Conservation (phyloP, 2,329 filamentous ascomycete genomes). For the Aureobasidium sp. region DNA sequence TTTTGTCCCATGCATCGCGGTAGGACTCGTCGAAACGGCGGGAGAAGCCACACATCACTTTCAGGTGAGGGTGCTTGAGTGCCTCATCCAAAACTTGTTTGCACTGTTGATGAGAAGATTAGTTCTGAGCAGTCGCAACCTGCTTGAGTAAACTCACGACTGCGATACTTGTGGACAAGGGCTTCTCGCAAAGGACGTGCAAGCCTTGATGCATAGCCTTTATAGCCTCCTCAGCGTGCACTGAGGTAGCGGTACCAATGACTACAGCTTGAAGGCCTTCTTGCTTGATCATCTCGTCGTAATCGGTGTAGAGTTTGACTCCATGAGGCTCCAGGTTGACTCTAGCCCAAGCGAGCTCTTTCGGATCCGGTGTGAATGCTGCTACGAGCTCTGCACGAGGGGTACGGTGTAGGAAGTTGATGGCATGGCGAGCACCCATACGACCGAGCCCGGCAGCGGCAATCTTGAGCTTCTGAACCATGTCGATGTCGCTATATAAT, state of each 20-base stretch:
- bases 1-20: conserved; percentile 28
- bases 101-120: not conserved
- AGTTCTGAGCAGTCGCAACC: not conserved
- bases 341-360: conserved; percentile 38
- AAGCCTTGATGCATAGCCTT: conserved; percentile 27
- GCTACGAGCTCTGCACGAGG: conserved; percentile 42
- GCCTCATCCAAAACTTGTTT: conserved; percentile 26
- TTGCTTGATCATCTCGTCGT: conserved; percentile 38
- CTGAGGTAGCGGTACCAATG: conserved; percentile 26
- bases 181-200: conserved; percentile 33
- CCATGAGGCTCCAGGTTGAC: conserved; percentile 36
- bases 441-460: conserved; percentile 43
- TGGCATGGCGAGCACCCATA: conserved; percentile 45
- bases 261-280: conserved; percentile 36
- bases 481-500: not conserved
- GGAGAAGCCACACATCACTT: conserved; percentile 38
- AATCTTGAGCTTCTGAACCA: conserved; percentile 30
- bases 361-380: conserved; percentile 38
- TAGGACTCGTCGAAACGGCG: conserved; percentile 38
- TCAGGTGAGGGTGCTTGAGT: conserved; percentile 27
- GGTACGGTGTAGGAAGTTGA: conserved; percentile 38
- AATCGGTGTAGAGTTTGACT: conserved; percentile 37
- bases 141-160: not conserved
- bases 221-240: conserved; percentile 28
- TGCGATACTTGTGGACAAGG: conserved; percentile 24